Evolutionary conservation across 2,329 filamentous ascomycete species (phyloP).

Genomic region (Cytospora schulzeri): DNA sequence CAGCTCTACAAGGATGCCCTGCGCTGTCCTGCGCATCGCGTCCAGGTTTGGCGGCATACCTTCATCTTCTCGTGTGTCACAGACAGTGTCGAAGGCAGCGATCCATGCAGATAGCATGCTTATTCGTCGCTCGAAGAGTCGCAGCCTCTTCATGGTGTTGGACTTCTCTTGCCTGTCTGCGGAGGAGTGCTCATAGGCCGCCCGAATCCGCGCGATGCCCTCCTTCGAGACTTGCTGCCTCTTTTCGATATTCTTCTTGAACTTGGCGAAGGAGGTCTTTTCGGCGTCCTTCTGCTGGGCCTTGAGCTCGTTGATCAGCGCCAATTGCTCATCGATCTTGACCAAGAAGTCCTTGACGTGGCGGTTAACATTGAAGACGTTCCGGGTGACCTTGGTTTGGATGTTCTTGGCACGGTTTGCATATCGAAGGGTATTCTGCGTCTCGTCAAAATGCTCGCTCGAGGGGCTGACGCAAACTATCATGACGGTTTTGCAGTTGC

Average conservation of each 20-base stretch:
- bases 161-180: conserved; percentile 78
- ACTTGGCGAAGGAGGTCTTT: conserved; percentile 78
- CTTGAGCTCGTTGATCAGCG: conserved; percentile 93
- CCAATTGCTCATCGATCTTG: conserved; percentile 98
- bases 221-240: conserved; percentile 75
- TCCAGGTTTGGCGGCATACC: conserved; percentile 69
- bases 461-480: conserved; percentile 98
- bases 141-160: conserved; percentile 77
- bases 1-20: conserved; percentile 85
- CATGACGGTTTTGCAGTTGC: conserved; percentile 99
- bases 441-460: conserved; percentile 96
- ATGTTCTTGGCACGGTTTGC: conserved; percentile 99
- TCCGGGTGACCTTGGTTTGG: conserved; percentile 98
- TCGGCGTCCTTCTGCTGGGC: conserved; percentile 91
- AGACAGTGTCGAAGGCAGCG: conserved; percentile 83
- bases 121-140: conserved; percentile 82
- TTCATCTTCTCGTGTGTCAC: conserved; percentile 70
- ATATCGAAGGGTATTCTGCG: conserved; percentile 95
- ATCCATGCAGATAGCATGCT: conserved; percentile 89
- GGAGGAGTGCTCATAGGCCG: conserved; percentile 79
- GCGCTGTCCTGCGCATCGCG: conserved; percentile 82
- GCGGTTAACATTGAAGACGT: conserved; percentile 98
- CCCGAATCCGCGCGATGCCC: conserved; percentile 76
- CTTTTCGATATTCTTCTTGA: conserved; percentile 88
- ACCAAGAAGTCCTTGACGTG: conserved; percentile 99